Evolutionary conservation across 2,329 filamentous ascomycete genomes (phyloP).

Genomic region (Exophiala alcalophila): DNA sequence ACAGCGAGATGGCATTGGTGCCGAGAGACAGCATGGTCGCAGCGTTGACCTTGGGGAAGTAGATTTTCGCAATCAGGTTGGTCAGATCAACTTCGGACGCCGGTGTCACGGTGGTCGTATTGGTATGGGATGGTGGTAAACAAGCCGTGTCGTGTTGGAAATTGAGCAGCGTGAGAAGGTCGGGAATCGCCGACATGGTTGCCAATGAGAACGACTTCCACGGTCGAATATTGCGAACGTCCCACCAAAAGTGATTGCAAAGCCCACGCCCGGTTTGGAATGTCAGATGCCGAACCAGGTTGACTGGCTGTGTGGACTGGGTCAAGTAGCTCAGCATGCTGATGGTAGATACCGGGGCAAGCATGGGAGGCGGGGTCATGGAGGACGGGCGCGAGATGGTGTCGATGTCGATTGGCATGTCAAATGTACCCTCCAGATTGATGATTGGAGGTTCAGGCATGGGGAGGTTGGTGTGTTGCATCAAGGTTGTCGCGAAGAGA

Average conservation of each 20-base stretch:
- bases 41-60: conserved; percentile 82
- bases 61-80: conserved; percentile 71
- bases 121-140: conserved; percentile 52
- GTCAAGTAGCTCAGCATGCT: conserved; percentile 78
- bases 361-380: conserved; percentile 42
- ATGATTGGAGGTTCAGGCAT: conserved; percentile 33
- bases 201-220: conserved; percentile 77
- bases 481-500: conserved; percentile 27
- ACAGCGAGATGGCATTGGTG: conserved; percentile 54
- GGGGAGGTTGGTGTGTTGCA: conserved; percentile 31
- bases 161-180: conserved; percentile 68
- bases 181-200: conserved; percentile 69
- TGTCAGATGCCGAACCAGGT: conserved; percentile 75
- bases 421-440: conserved; percentile 40
- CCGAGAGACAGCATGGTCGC: conserved; percentile 74
- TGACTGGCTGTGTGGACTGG: conserved; percentile 73
- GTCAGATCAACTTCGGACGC: conserved; percentile 76
- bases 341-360: conserved; percentile 48
- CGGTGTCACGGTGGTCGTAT: conserved; percentile 59
- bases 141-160: conserved; percentile 62
- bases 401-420: conserved; percentile 29
- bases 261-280: conserved; percentile 63
- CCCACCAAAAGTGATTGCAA: conserved; percentile 92
- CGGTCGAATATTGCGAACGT: conserved; percentile 78
- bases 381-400: conserved; percentile 39